These are phyloP conservation scores for Fragosphaeria purpurea DNA, from an alignment of 2,329 filamentous ascomycete genomes.

Conservation along the genomic window DNA sequence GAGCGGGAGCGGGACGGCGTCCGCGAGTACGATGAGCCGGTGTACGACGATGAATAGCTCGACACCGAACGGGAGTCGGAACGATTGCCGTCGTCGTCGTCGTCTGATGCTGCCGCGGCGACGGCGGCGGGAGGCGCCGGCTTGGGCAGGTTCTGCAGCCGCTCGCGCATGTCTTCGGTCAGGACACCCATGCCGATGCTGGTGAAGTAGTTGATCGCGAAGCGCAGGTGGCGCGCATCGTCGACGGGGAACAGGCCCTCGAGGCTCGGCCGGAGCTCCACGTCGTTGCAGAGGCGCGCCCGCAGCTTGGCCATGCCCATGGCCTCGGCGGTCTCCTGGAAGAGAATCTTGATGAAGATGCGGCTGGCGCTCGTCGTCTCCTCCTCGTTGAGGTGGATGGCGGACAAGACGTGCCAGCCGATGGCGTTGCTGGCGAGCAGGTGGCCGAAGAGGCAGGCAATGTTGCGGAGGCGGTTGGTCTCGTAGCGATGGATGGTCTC, in stretches of 20 bases:
- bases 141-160: conserved; percentile 81
- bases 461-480: conserved; percentile 88
- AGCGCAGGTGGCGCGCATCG: conserved; percentile 80
- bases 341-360: conserved; percentile 97
- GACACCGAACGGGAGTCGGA: conserved; percentile 46
- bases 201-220: conserved; percentile 99
- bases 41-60: conserved; percentile 71
- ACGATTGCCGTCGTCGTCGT: background rate
- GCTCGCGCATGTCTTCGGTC: conserved; percentile 90
- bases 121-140: conserved; percentile 63
- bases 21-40: conserved; percentile 48
- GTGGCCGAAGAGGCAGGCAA: conserved; percentile 90
- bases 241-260: conserved; percentile 84
- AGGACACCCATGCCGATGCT: conserved; percentile 92
- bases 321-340: conserved; percentile 83
- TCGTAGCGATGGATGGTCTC: conserved; percentile 96
- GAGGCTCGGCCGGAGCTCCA: conserved; percentile 60
- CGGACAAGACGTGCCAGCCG: conserved; percentile 80
- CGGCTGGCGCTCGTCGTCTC: conserved; percentile 93
- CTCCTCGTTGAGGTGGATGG: conserved; percentile 86
- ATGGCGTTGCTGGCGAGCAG: conserved; percentile 80
- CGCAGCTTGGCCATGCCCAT: conserved; percentile 75
- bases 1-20: conserved; percentile 29
- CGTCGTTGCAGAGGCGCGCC: conserved; percentile 66
- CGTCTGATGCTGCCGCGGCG: conserved; percentile 25